phyloP scores from a whole-genome alignment of 495 filamentous ascomycete species.

The Penicillium antarcticum region DNA sequence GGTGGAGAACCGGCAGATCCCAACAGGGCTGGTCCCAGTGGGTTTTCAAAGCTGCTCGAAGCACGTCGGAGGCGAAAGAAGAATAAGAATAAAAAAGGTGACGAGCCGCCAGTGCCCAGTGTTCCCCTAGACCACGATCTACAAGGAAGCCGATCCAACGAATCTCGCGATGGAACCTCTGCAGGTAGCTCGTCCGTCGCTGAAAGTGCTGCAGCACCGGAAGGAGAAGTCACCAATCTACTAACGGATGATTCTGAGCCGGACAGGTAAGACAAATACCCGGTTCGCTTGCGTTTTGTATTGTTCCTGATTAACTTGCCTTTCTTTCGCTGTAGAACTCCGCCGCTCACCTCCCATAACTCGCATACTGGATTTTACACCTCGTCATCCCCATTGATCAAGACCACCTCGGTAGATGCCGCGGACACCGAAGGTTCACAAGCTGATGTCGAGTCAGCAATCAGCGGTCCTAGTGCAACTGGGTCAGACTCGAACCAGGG shows the following conservation, averaged over 20 bases:
- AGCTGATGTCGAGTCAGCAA: slow-evolving; percentile 27
- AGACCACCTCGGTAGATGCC: slow-evolving; percentile 48
- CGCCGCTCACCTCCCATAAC: slow-evolving; percentile 65
- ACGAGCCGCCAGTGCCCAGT: slow-evolving; percentile 23
- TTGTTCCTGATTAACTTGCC: slow-evolving; percentile 20
- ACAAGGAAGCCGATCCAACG: slow-evolving; percentile 22
- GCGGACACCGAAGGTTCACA: slow-evolving; percentile 19
- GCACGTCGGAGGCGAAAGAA: slow-evolving; percentile 45
- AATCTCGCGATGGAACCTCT: slow-evolving; percentile 24
- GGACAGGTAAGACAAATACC: slow-evolving; percentile 56
- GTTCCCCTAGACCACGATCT: slow-evolving; percentile 20
- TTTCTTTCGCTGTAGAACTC: slow-evolving; percentile 37
- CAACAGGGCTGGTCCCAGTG: slow-evolving; percentile 36
- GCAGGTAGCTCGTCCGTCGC: slow-evolving; percentile 27
- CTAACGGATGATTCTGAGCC: slow-evolving; percentile 68
- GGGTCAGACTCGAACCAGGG: slow-evolving; percentile 23
- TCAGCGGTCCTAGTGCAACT: slow-evolving; percentile 27
- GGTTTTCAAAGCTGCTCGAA: slow-evolving; percentile 53
- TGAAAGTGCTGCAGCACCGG: slow-evolving; percentile 18
- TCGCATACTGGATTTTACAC: slow-evolving; percentile 81
- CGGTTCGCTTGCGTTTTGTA: slow-evolving; percentile 2
- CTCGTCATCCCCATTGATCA: slow-evolving; percentile 75
- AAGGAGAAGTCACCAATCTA: slow-evolving; percentile 48
- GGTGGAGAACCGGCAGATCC: slow-evolving; percentile 35
- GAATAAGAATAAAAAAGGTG: slow-evolving; percentile 31